phyloP scores from a whole-genome alignment of 345 rosid genomes.

The Syzygium jambos region DNA sequence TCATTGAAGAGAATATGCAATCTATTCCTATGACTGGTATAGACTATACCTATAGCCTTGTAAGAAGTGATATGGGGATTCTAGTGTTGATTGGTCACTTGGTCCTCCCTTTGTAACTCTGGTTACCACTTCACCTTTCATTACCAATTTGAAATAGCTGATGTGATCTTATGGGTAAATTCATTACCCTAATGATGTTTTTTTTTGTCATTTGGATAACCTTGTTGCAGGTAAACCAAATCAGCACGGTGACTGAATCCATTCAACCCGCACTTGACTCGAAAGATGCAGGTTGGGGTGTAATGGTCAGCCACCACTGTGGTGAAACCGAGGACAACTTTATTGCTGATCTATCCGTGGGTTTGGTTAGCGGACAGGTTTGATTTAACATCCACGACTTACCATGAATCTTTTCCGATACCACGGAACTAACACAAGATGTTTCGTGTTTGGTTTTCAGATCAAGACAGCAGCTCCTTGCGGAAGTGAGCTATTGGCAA shows the following conservation, averaged over 20 bases:
- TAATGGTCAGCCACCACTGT: constrained; percentile 96
- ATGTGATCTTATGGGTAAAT: background rate
- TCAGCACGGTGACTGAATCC: constrained; percentile 92
- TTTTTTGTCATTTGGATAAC: background rate
- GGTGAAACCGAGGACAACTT: constrained; percentile 98
- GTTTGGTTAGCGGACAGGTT: constrained; percentile 97
- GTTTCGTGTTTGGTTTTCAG: constrained; percentile 14
- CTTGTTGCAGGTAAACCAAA: constrained; percentile 80
- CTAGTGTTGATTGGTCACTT: background rate
- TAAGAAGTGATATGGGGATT: background rate
- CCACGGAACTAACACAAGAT: background rate
- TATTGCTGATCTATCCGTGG: constrained; percentile 93
- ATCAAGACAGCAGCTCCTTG: constrained; percentile 99
- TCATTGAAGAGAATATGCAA: background rate
- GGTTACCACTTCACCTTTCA: background rate
- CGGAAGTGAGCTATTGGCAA: constrained; percentile 90
- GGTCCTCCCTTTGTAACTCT: background rate
- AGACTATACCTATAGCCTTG: background rate
- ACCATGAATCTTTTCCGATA: background rate
- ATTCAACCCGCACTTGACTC: constrained; percentile 92
- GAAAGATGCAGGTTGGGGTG: constrained; percentile 99
- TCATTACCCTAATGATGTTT: background rate
- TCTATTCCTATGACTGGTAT: background rate
- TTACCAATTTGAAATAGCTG: background rate
- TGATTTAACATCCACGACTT: background rate